Percentiles rank a stretch among this genome's conserved stretches.
These are phyloP conservation scores for Vanrija sp. DNA, from an alignment of 1,284 basidiomycete species.

Conservation along the genomic window DNA sequence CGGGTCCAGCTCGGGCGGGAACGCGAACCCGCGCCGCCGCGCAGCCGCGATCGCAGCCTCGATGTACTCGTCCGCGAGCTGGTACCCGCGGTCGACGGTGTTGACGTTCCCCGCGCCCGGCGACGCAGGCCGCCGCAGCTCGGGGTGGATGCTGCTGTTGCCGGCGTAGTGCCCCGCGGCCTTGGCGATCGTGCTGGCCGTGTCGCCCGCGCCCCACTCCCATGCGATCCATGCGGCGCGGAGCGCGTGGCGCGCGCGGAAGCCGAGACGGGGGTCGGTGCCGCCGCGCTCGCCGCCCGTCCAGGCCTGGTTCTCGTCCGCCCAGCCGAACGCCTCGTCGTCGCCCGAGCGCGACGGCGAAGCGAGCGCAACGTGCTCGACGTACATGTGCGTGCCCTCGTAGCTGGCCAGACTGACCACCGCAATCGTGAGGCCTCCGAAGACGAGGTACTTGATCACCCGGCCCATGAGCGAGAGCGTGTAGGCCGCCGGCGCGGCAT, in stretches of 20 bases:
- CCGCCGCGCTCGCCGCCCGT: slow-evolving; percentile 65
- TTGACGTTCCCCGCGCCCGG: slow-evolving; percentile 8
- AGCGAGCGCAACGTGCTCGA: slow-evolving; percentile 62
- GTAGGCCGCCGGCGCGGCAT: slow-evolving; percentile 43
- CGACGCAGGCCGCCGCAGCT: slow-evolving; percentile 18
- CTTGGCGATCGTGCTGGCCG: slow-evolving; percentile 27
- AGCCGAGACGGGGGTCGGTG: slow-evolving; percentile 67
- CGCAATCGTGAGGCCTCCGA: slow-evolving; percentile 42
- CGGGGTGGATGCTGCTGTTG: slow-evolving; percentile 21
- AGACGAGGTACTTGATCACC: slow-evolving; percentile 35
- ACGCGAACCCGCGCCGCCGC: slow-evolving; percentile 31
- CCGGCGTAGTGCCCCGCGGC: not conserved
- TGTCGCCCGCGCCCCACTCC: slow-evolving; percentile 62
- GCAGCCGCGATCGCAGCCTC: slow-evolving; percentile 36
- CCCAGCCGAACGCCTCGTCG: slow-evolving; percentile 68
- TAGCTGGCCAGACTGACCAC: slow-evolving; percentile 48
- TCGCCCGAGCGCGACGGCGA: slow-evolving; percentile 45
- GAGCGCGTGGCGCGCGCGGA: slow-evolving; percentile 62
- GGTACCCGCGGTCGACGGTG: slow-evolving; percentile 39
- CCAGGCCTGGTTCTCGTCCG: slow-evolving; percentile 66
- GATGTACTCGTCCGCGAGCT: slow-evolving; percentile 45
- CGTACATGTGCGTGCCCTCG: slow-evolving; percentile 66
- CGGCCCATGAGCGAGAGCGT: slow-evolving; percentile 36
- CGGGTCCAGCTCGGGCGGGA: slow-evolving; percentile 32
- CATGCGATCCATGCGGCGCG: slow-evolving; percentile 73